Evolutionary conservation across 23 red algal genomes (phyloP).

Genomic region (Gracilaria gracilis): DNA sequence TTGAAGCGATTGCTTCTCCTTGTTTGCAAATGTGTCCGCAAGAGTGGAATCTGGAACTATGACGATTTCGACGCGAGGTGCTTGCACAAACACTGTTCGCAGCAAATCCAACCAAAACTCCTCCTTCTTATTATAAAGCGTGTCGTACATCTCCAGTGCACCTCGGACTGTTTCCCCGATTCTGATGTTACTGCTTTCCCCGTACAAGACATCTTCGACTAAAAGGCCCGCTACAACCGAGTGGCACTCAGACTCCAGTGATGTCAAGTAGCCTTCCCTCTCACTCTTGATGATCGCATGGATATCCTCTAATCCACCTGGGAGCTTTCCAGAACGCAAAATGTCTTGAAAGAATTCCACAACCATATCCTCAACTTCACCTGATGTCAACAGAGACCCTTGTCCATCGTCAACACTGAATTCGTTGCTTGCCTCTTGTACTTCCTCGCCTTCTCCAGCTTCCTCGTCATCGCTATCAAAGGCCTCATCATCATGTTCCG

Average conservation of each 20-base stretch:
- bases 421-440: constrained; percentile 47
- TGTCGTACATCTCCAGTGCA: constrained; percentile 32
- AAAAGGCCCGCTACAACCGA: constrained; percentile 39
- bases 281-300: constrained; percentile 66
- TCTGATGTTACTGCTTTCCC: background rate
- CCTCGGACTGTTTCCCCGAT: constrained; percentile 50
- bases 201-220: constrained; percentile 67
- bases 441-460: constrained; percentile 29
- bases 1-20: constrained; percentile 19
- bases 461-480: constrained; percentile 13
- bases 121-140: constrained; percentile 43
- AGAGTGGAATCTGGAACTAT: constrained; percentile 76
- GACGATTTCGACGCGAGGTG: constrained; percentile 59
- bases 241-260: constrained; percentile 70
- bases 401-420: constrained; percentile 28
- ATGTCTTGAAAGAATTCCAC: constrained; percentile 54
- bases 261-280: constrained; percentile 49
- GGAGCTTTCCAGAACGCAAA: constrained; percentile 39
- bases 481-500: constrained; percentile 48
- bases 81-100: constrained; percentile 48
- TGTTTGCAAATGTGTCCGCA: constrained; percentile 32
- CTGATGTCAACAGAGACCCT: constrained; percentile 59
- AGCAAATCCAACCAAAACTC: constrained; percentile 71
- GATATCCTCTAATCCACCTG: constrained; percentile 41
- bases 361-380: constrained; percentile 39